Conservation (phyloP, 2,329 filamentous ascomycete genomes). For the Colletotrichum tropicale region DNA sequence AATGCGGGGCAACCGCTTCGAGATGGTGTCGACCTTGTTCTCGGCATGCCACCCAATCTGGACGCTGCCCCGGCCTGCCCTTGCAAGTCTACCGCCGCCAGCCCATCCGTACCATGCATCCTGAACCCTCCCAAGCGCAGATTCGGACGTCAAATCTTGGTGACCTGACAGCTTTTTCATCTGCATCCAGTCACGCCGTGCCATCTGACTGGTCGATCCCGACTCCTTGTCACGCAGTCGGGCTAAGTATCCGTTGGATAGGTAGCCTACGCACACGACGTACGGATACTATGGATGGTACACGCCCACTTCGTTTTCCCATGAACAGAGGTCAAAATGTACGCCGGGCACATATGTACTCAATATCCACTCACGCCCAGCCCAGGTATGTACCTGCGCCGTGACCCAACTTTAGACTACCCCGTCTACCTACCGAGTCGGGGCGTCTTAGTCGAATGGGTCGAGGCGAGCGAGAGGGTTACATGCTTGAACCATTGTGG, state of each 20-base stretch:
- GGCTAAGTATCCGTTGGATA: not conserved
- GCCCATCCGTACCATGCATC: not conserved
- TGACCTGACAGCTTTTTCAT: constrained; percentile 3
- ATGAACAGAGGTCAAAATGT: not conserved
- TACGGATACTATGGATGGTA: not conserved
- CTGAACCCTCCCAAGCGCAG: not conserved
- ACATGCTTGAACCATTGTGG: not conserved
- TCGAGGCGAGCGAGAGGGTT: not conserved
- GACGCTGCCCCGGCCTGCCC: constrained; percentile 16
- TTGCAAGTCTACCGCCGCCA: constrained; percentile 7
- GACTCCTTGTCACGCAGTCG: not conserved
- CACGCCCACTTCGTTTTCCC: not conserved
- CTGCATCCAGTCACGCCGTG: not conserved
- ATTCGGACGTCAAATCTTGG: not conserved
- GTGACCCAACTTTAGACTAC: not conserved
- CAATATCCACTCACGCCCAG: not conserved
- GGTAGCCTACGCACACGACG: not conserved
- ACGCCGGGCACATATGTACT: not conserved
- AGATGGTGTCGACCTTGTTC: constrained; percentile 22
- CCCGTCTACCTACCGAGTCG: constrained; percentile 5
- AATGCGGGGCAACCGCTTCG: constrained; percentile 19
- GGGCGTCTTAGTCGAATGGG: constrained; percentile 1
- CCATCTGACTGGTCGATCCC: constrained; percentile 16
- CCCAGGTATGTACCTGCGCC: not conserved
- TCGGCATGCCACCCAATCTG: constrained; percentile 20